Evolutionary conservation across 2,329 filamentous ascomycete species (phyloP).

Genomic region (Gremmenia infestans): DNA sequence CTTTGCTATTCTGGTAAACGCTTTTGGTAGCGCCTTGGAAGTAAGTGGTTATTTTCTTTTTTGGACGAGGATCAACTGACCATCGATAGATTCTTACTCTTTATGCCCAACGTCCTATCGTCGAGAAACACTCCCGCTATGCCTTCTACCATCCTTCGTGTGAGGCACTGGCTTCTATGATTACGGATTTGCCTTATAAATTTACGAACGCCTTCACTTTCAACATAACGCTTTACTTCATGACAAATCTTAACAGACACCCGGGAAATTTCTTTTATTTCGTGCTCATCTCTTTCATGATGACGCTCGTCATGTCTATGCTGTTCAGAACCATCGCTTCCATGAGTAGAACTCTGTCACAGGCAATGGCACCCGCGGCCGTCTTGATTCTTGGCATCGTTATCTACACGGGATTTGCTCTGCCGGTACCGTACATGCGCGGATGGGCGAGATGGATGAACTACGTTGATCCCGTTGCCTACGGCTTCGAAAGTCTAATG

Average conservation of each 20-base stretch:
- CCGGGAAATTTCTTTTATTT: conserved; percentile 81
- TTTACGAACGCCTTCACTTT: conserved; percentile 67
- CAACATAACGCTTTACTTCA: conserved; percentile 81
- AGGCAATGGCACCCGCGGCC: conserved; percentile 56
- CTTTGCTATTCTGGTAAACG: conserved; percentile 62
- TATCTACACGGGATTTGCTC: conserved; percentile 35
- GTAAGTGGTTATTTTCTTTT: conserved; percentile 57
- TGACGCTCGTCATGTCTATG: conserved; percentile 63
- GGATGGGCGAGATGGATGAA: conserved; percentile 79
- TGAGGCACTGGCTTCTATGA: conserved; percentile 80
- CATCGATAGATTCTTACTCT: conserved; percentile 60
- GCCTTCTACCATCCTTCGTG: conserved; percentile 87
- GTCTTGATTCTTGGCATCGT: conserved; percentile 35
- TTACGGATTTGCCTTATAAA: conserved; percentile 83
- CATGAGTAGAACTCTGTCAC: conserved; percentile 63
- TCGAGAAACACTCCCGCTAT: conserved; percentile 85
- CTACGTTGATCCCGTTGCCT: conserved; percentile 56
- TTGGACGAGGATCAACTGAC: conserved; percentile 59
- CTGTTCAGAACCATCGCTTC: conserved; percentile 77
- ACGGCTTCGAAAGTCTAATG: conserved; percentile 75
- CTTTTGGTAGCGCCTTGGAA: conserved; percentile 50
- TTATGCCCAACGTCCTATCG: conserved; percentile 82
- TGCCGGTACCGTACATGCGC: conserved; percentile 57
- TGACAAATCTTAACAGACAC: conserved; percentile 63
- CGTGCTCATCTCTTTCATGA: conserved; percentile 26